A percentile compares a stretch with the other conserved stretches of the same genome.
Evolutionary conservation across 2,329 filamentous ascomycete species (phyloP).

Genomic region (Metarhizium brunneum): DNA sequence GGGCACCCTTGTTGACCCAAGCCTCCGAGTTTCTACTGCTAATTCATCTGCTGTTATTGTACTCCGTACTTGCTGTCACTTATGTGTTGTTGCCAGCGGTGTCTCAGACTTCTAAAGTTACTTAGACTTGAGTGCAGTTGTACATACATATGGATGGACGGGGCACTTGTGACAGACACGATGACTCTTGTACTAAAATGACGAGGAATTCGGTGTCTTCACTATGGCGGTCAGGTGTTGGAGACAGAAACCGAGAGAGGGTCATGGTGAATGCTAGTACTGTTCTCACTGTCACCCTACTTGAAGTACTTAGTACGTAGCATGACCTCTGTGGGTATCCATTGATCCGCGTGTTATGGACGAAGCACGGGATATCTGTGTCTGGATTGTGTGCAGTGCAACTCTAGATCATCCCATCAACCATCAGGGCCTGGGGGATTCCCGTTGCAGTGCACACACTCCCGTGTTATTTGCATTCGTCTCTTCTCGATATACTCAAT

Average conservation of each 20-base stretch:
- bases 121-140: neutral
- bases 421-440: neutral
- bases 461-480: neutral
- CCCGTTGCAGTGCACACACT: neutral
- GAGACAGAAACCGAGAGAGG: neutral
- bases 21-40: too few relatives aligned
- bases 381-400: neutral
- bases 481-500: neutral
- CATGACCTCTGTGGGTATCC: neutral
- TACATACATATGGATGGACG: neutral
- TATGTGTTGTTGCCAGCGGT: neutral
- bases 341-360: neutral
- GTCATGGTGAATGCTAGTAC: neutral
- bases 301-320: too few relatives aligned
- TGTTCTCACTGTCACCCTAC: neutral
- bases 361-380: neutral
- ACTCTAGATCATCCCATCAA: neutral
- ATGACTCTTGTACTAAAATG: neutral
- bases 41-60: too few relatives aligned
- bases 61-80: too few relatives aligned
- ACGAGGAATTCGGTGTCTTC: neutral
- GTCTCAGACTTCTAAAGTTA: neutral
- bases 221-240: neutral
- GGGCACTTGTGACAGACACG: neutral
- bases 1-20: too few relatives aligned